These are phyloP conservation scores for Backusella westeae DNA, from an alignment of 192 early-diverging fungal species.

Conservation along the genomic window DNA sequence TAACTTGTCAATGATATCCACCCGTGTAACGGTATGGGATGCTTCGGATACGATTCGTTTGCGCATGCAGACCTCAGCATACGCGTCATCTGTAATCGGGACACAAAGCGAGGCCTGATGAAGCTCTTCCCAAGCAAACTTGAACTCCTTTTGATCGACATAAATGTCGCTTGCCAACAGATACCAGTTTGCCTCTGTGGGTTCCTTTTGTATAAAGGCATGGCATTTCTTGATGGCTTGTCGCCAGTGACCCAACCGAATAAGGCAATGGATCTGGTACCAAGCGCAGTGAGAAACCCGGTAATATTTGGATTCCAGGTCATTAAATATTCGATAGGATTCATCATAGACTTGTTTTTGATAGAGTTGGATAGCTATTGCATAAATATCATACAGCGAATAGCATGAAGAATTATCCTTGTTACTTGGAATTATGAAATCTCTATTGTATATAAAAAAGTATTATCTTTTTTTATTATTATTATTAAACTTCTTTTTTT, in stretches of 20 bases:
- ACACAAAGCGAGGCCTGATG: not conserved
- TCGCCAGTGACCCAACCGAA: not conserved
- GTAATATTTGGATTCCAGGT: not conserved
- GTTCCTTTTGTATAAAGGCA: not conserved
- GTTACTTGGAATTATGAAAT: not conserved
- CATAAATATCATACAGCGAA: not conserved
- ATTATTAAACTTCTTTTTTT: not conserved
- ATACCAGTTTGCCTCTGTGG: not conserved
- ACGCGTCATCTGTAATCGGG: not conserved
- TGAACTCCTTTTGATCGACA: not conserved
- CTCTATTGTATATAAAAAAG: not conserved
- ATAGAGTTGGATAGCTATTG: not conserved
- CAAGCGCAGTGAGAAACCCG: not conserved
- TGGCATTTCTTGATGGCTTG: conserved; percentile 6
- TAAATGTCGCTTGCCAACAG: not conserved
- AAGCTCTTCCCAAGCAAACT: not conserved
- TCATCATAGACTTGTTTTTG: not conserved
- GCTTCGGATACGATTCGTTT: not conserved
- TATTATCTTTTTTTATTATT: not conserved
- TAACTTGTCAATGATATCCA: conserved; percentile 4
- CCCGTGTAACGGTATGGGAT: not conserved
- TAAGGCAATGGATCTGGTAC: conserved; percentile 12
- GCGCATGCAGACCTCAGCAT: not conserved
- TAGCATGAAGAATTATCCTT: not conserved
- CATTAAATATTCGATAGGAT: not conserved